phyloP scores from a whole-genome alignment of 257 asterid genomes.

The Fraxinus quadrangulata region DNA sequence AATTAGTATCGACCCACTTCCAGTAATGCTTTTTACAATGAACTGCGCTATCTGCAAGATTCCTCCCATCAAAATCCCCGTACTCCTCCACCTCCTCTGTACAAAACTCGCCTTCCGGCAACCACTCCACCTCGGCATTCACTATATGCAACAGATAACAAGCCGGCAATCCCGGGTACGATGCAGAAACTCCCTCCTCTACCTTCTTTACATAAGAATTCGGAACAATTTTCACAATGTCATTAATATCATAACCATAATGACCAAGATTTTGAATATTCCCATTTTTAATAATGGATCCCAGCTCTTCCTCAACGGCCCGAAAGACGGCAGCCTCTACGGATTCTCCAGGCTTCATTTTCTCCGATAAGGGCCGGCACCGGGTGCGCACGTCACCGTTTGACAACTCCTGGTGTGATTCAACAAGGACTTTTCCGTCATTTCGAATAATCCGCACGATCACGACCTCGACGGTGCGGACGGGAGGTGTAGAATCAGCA shows the following conservation, averaged over 20 bases:
- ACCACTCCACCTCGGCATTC: conserved; percentile 71
- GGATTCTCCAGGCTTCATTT: conserved; percentile 89
- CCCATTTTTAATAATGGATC: conserved; percentile 38
- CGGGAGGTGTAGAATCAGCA: conserved; percentile 75
- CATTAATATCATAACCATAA: conserved; percentile 3
- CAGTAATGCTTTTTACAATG: conserved; percentile 86
- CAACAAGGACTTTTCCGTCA: conserved; percentile 60
- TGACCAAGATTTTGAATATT: not conserved
- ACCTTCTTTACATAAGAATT: conserved; percentile 71
- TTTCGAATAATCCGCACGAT: conserved; percentile 58
- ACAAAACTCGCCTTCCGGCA: conserved; percentile 79
- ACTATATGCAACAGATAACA: conserved; percentile 78
- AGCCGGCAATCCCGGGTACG: conserved; percentile 97
- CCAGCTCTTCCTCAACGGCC: conserved; percentile 88
- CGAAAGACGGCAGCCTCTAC: conserved; percentile 75
- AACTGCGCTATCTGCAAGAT: conserved; percentile 61
- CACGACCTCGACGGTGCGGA: conserved; percentile 77
- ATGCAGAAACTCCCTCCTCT: conserved; percentile 72
- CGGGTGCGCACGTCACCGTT: conserved; percentile 66
- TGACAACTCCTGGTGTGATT: conserved; percentile 86
- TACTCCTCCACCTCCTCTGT: conserved; percentile 85
- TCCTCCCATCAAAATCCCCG: conserved; percentile 41
- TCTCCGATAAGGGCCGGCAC: conserved; percentile 83
- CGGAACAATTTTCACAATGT: conserved; percentile 50
- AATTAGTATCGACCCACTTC: conserved; percentile 80